Evolutionary conservation across 257 asterid genomes (phyloP), one percentile per base, ranked within the genome.

Genomic region (Forsythia viridissima): DNA sequence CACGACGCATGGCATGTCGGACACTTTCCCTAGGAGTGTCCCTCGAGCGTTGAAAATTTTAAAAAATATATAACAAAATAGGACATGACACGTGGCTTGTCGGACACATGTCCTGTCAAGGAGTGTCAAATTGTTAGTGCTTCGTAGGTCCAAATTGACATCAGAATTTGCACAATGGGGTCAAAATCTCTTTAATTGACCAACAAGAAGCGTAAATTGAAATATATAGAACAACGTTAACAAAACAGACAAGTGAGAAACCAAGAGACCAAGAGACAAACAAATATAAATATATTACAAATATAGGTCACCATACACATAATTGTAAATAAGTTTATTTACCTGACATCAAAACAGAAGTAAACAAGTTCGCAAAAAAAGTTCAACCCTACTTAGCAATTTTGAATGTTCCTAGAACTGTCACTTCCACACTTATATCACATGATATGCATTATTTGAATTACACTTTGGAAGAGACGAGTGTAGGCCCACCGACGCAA

Each of bases 191-290:
- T 52, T 52, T 52, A 18, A 13, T 52, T 52, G 21, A 52, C 3
- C 63, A 52, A 18, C 63, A 16, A 52, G 20, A 52, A 13, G 63
- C 63, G 15, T 52, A 18, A 52, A 52, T 15, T 20, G 18, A 52
- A 52, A 52, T 52, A 4, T 52, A 52, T 52, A 52, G 20, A 52
- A 4, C 21, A 52, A 52, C 13, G 5, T 16, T 52, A 52, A 52
- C 21, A 52, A 16, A 30, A 52, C 81, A 40, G 43, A 66, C 70
- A 66, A 42, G 61, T 4, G 66, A 51, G 77, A 71, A 46, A 44
- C 12, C 39, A 72, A 65, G 73, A 46, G 6, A 70, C 76, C 18
- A 68, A 21, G 21, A 48, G 66, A 77, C 73, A 41, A 77, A 78
- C 15, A 55, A n/a, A 30, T 20, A 18, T 34, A 51, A 37, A 51